phyloP scores from a whole-genome alignment of 805 yeast genomes.

The Lachancea waltii region DNA sequence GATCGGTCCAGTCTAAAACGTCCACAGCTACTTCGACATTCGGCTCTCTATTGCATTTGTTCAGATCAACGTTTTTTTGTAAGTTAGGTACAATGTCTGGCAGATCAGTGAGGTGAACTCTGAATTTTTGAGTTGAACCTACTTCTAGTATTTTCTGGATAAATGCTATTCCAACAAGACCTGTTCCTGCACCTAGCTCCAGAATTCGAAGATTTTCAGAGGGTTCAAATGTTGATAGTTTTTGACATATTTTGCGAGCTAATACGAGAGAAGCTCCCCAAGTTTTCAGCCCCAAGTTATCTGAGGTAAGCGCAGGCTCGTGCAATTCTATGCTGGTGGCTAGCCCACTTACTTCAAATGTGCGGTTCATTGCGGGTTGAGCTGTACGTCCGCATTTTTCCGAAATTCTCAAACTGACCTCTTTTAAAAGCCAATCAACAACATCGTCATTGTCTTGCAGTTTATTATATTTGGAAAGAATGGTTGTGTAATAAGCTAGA shows the following conservation, averaged over 20 bases:
- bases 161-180: slow-evolving; percentile 74
- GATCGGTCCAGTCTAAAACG: slow-evolving; percentile 75
- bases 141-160: slow-evolving; percentile 33
- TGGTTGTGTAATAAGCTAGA: slow-evolving; percentile 37
- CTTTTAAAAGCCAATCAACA: slow-evolving; percentile 40
- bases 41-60: slow-evolving; percentile 30
- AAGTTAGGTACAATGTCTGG: slow-evolving; percentile 71
- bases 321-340: slow-evolving; percentile 35
- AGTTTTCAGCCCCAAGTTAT: slow-evolving; percentile 84
- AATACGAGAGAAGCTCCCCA: slow-evolving; percentile 90
- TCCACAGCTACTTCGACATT: slow-evolving; percentile 32
- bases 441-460: slow-evolving; percentile 31
- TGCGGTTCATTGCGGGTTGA: slow-evolving; percentile 61
- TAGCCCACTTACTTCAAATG: slow-evolving; percentile 42
- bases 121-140: slow-evolving; percentile 33
- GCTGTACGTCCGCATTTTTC: slow-evolving; percentile 85
- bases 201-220: slow-evolving; percentile 33
- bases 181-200: slow-evolving; percentile 96
- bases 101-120: slow-evolving; percentile 63
- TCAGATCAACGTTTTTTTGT: slow-evolving; percentile 48
- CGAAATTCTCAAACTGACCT: slow-evolving; percentile 61
- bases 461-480: slow-evolving; percentile 30
- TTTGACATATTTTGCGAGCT: slow-evolving; percentile 43
- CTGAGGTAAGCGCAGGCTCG: slow-evolving; percentile 85
- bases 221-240: slow-evolving; percentile 6